phyloP scores from a whole-genome alignment of 2,329 filamentous ascomycete genomes.

The Grosmannia penicillata region DNA sequence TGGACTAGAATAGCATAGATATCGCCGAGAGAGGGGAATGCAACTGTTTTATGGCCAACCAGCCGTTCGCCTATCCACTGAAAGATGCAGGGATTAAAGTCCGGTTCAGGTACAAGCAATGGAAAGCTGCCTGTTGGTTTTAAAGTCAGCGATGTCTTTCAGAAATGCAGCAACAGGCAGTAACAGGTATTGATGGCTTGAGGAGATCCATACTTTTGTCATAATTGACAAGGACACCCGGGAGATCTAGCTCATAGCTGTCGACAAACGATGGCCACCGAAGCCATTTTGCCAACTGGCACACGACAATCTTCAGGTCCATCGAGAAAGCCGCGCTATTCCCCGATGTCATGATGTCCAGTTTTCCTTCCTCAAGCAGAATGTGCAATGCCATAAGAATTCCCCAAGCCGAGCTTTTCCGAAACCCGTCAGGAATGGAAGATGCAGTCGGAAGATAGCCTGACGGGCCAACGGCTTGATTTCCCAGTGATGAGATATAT shows the following conservation, averaged over 20 bases:
- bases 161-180: no score
- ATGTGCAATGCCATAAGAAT: slow-evolving; percentile 69
- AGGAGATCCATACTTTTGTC: no score
- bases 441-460: slow-evolving; percentile 53
- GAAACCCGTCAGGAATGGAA: slow-evolving; percentile 35
- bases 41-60: slow-evolving; percentile 18
- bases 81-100: slow-evolving; percentile 22
- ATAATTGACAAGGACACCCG: slow-evolving; percentile 24
- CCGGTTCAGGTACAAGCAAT: slow-evolving; percentile 15
- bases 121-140: not conserved
- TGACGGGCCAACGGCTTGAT: slow-evolving; percentile 31
- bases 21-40: slow-evolving; percentile 28
- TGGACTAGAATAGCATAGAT: slow-evolving; percentile 26
- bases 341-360: slow-evolving; percentile 44
- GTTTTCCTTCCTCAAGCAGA: slow-evolving; percentile 76
- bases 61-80: slow-evolving; percentile 38
- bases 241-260: slow-evolving; percentile 37
- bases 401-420: slow-evolving; percentile 47
- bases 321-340: slow-evolving; percentile 26
- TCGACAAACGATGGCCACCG: slow-evolving; percentile 43
- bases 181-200: no score
- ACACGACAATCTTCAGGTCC: slow-evolving; percentile 56
- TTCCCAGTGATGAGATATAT: slow-evolving; percentile 50
- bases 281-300: slow-evolving; percentile 72
- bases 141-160: no score